phyloP scores from a whole-genome alignment of 2,329 filamentous ascomycete species.

The Venturia effusa region DNA sequence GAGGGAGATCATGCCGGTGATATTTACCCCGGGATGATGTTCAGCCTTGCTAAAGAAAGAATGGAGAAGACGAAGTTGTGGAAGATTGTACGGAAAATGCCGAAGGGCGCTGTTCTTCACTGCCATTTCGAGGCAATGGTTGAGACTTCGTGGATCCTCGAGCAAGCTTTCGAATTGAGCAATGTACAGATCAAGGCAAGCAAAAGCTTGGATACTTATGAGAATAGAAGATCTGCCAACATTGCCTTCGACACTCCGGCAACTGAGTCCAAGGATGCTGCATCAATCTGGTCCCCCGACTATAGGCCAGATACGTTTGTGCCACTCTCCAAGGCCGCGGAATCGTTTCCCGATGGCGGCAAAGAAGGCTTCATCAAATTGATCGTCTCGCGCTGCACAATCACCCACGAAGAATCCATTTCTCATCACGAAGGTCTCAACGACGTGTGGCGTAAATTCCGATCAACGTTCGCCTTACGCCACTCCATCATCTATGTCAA shows the following conservation, averaged over 20 bases:
- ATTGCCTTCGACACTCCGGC: conserved; percentile 47
- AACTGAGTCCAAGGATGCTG: conserved; percentile 17
- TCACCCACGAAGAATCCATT: conserved; percentile 61
- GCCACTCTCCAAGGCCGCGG: conserved; percentile 51
- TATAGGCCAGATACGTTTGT: conserved; percentile 53
- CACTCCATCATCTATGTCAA: conserved; percentile 76
- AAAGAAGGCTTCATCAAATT: conserved; percentile 62
- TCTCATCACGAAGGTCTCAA: conserved; percentile 75
- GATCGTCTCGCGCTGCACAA: conserved; percentile 62
- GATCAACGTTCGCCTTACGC: conserved; percentile 61
- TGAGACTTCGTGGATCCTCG: conserved; percentile 70
- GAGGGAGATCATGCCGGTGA: conserved; percentile 44
- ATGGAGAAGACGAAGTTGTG: conserved; percentile 81
- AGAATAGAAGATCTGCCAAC: conserved; percentile 19
- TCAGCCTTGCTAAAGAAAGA: conserved; percentile 69
- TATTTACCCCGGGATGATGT: conserved; percentile 88
- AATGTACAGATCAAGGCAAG: conserved; percentile 62
- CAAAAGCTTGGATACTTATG: conserved; percentile 40
- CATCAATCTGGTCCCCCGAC: conserved; percentile 52
- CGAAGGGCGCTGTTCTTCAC: conserved; percentile 78
- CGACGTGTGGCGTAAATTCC: conserved; percentile 77
- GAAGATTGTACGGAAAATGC: conserved; percentile 75
- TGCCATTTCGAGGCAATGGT: conserved; percentile 89
- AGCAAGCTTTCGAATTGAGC: conserved; percentile 56
- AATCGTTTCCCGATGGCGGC: conserved; percentile 64